Evolutionary conservation across 805 yeast genomes (phyloP).

Genomic region (Torulaspora quercuum): DNA sequence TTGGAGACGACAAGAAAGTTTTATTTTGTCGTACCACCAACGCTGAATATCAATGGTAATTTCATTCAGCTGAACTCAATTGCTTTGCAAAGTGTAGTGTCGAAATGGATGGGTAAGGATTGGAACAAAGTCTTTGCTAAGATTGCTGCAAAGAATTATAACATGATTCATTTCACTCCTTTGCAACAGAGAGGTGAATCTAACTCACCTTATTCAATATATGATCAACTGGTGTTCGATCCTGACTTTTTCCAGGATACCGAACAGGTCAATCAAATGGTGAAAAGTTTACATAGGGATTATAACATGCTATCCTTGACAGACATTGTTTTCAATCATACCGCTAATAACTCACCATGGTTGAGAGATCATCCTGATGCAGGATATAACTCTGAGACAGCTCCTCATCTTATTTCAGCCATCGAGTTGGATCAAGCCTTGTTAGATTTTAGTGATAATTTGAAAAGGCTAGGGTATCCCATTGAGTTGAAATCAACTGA

Average conservation of each 20-base stretch:
- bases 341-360: conserved; percentile 90
- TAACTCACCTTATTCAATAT: conserved; percentile 89
- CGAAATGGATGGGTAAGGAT: conserved; percentile 83
- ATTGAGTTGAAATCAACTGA: conserved; percentile 45
- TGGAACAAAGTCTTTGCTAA: conserved; percentile 69
- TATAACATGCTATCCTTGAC: conserved; percentile 73
- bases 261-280: conserved; percentile 52
- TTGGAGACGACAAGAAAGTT: conserved; percentile 53
- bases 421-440: conserved; percentile 76
- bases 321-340: conserved; percentile 92
- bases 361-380: conserved; percentile 80
- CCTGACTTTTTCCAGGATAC: conserved; percentile 54
- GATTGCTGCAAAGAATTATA: conserved; percentile 74
- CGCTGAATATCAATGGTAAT: conserved; percentile 52
- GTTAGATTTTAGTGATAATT: conserved; percentile 56
- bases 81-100: conserved; percentile 77
- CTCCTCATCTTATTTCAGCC: conserved; percentile 85
- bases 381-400: conserved; percentile 81
- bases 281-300: conserved; percentile 47
- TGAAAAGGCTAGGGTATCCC: conserved; percentile 61
- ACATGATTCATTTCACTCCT: conserved; percentile 96
- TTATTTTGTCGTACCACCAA: conserved; percentile 80
- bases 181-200: conserved; percentile 85
- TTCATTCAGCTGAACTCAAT: conserved; percentile 72
- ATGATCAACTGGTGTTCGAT: conserved; percentile 80